These are phyloP conservation scores for Aspergillus fischeri DNA, from an alignment of 2,329 filamentous ascomycete genomes.

Conservation along the genomic window DNA sequence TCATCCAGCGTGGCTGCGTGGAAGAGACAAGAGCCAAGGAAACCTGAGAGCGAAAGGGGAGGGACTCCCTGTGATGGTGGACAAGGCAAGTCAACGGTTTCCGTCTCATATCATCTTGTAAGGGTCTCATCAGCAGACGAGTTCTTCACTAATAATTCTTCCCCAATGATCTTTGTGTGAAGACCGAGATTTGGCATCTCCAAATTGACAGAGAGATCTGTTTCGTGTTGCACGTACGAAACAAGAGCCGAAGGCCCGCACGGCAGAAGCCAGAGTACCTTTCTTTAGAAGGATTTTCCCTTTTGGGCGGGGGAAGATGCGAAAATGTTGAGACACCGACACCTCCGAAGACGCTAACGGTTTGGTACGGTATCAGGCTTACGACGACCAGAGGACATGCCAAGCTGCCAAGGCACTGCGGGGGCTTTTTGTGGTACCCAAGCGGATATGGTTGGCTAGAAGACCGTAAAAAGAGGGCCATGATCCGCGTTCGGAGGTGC, in stretches of 20 bases:
- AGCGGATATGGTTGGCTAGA: constrained; percentile 7
- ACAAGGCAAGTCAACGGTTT: not conserved
- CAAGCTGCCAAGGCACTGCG: constrained; percentile 20
- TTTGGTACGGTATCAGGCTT: not conserved
- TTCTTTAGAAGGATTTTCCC: not conserved
- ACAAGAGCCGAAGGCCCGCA: too few relatives aligned
- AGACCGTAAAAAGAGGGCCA: not conserved
- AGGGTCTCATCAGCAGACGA: not conserved
- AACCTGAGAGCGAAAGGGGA: not conserved
- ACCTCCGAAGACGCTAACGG: not conserved
- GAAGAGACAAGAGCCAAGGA: not conserved
- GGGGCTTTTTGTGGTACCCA: constrained; percentile 6
- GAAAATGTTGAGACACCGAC: not conserved
- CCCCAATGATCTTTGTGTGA: not conserved
- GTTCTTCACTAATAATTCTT: not conserved
- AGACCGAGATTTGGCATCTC: not conserved
- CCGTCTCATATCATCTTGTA: not conserved
- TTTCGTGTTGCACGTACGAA: not conserved
- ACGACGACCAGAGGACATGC: constrained; percentile 10
- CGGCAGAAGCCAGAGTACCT: not conserved
- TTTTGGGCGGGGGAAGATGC: not conserved
- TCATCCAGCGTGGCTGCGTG: not conserved
- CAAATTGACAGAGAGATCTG: not conserved
- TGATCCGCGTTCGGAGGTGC: constrained; percentile 20
- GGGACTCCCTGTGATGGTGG: not conserved